Evolutionary conservation across 75 land plant species (phyloP).

Genomic region (Selaginella moellendorffii): DNA sequence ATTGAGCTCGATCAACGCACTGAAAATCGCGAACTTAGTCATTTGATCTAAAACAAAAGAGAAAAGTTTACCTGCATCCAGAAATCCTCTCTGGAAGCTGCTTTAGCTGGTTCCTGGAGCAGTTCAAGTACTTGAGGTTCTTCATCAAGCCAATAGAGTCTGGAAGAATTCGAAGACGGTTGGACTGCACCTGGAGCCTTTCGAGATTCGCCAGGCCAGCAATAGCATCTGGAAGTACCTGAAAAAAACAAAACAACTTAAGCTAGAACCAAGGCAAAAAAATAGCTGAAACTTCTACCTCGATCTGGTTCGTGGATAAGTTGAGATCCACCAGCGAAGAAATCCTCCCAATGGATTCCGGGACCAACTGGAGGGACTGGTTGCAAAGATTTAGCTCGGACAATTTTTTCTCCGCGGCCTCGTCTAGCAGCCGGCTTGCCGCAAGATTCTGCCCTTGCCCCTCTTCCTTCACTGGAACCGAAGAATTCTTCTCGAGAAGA

Average conservation of each 20-base stretch:
- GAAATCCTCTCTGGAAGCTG: slow-evolving; percentile 61
- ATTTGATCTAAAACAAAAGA: neutral
- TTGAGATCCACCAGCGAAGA: neutral
- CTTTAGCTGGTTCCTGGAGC: slow-evolving; percentile 51
- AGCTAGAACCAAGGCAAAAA: neutral
- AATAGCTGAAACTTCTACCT: neutral
- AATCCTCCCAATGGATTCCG: neutral
- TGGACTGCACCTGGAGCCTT: slow-evolving; percentile 41
- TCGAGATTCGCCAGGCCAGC: slow-evolving; percentile 50
- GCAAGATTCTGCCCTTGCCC: neutral
- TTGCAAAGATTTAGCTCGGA: neutral
- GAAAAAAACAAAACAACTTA: slow-evolving; percentile 5
- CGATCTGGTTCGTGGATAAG: neutral
- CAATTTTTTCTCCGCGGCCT: neutral
- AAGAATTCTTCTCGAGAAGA: neutral
- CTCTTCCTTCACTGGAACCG: neutral
- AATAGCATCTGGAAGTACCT: slow-evolving; percentile 72
- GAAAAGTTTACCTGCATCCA: slow-evolving; percentile 55
- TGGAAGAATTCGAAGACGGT: slow-evolving; percentile 50
- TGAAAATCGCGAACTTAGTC: too few relatives aligned
- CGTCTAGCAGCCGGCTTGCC: neutral
- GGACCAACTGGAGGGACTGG: neutral
- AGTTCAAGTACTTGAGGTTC: slow-evolving; percentile 47
- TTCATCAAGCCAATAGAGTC: slow-evolving; percentile 71
- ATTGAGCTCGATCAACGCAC: slow-evolving; percentile 57